Base-by-base conservation (phyloP, 805 yeast genomes). In the Zygosaccharomyces rouxii region DNA sequence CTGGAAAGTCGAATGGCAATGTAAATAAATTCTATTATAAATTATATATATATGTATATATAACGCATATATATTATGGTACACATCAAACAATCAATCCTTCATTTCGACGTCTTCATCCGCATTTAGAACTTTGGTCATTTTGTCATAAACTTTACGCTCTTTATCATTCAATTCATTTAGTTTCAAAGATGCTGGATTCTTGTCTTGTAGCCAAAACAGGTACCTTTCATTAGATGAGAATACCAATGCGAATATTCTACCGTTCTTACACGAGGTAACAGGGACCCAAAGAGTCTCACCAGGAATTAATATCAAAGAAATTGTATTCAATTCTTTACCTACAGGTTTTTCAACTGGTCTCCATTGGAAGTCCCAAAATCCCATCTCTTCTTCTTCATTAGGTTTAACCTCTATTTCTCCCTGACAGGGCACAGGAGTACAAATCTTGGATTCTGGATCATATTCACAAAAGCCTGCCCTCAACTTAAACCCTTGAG, bases 271-370 rank as follows among this genome's bases (percentile, higher is more conserved):
- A 65, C 94, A 84, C 11, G 89, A 79, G 45, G 73, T 69, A 38
- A 86, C 81, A 41, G 77, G 84, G 48, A 79, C 76, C 80, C 89
- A 86, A 41, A 81, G 77, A 42, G 88, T 90, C 57, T 88, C 96
- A 6, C 95, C 95, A 0, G 95, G 94, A 54, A 88, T 82, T 41
- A 89, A 76, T 58, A 86, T 75, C 53, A 86, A 72, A 43, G 71
- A 75, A 21, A 64, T 57, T n/a, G 64, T 54, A 13, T 52, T 57
- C 14, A 54, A 41, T 26, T 53, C 52, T n/a, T 59, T 57, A 37
- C 66, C 62, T 29, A 52, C 54, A n/a, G 58, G 55, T 35, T 57
- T 57, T 42, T 64, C 69, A 7, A 49, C 46, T 13, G 69, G 60
- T 11, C 50, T 54, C 70, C 70, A 66, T 53, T 63, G 60, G 47